Conservation (phyloP, 768 basidiomycete species). For the Hericium coralloides region DNA sequence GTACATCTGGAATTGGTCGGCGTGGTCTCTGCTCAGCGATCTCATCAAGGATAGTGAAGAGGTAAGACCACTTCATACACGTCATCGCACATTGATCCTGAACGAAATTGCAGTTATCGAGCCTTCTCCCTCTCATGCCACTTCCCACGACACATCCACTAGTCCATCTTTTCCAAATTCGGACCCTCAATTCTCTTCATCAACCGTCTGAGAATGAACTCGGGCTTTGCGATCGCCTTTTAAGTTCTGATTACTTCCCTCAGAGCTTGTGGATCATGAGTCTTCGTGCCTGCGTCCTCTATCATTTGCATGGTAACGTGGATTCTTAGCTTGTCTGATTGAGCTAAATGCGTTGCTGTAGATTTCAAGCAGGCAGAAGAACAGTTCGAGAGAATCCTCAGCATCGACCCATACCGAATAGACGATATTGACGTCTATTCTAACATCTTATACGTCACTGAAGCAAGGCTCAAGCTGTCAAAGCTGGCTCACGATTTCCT, state of each 20-base stretch:
- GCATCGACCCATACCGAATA: conserved; percentile 77
- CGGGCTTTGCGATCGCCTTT: conserved; percentile 68
- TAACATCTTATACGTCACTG: conserved; percentile 94
- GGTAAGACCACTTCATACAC: conserved; percentile 1
- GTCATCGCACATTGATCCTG: conserved; percentile 14
- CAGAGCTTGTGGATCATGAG: conserved; percentile 81
- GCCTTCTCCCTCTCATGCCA: conserved; percentile 36
- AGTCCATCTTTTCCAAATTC: conserved; percentile 74
- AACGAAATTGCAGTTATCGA: conserved; percentile 27
- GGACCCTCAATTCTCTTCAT: conserved; percentile 83
- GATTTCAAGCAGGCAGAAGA: conserved; percentile 83
- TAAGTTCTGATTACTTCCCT: conserved; percentile 66
- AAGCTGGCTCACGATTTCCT: conserved; percentile 89
- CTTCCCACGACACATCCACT: conserved; percentile 45
- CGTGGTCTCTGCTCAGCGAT: conserved; percentile 8
- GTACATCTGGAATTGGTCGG: conserved; percentile 16
- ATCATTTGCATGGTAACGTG: conserved; percentile 78
- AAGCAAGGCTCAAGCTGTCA: conserved; percentile 81
- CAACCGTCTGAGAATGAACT: conserved; percentile 83
- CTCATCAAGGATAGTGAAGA: conserved; percentile 15
- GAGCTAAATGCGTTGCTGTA: conserved; percentile 21
- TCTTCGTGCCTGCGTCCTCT: conserved; percentile 76
- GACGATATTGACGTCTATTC: conserved; percentile 96
- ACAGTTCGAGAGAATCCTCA: conserved; percentile 78
- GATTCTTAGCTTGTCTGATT: neutral